Percentiles rank a stretch among this genome's conserved stretches.
Conservation (phyloP, 768 basidiomycete species). For the Guyanaporus albipodus region DNA sequence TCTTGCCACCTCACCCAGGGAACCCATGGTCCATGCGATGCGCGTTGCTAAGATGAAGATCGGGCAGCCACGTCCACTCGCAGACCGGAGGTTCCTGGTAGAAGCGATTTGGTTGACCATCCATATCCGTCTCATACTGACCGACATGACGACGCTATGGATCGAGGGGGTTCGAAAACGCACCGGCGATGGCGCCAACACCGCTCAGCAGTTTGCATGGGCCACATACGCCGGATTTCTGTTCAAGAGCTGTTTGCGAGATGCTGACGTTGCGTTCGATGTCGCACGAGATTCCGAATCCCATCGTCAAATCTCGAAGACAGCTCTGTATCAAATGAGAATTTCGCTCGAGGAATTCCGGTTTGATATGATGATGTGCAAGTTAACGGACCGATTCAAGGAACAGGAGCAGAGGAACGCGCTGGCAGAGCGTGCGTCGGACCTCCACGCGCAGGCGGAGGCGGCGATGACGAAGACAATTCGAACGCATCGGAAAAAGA, state of each 20-base stretch:
- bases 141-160: conserved; percentile 41
- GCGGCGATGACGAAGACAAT: conserved; percentile 4
- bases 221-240: conserved; percentile 45
- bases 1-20: conserved; percentile 34
- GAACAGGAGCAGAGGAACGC: conserved; percentile 15
- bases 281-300: conserved; percentile 49
- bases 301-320: conserved; percentile 49
- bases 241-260: conserved; percentile 41
- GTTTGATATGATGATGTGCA: conserved; percentile 40
- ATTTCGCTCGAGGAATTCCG: conserved; percentile 47
- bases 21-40: conserved; percentile 49
- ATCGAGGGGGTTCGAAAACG: conserved; percentile 32
- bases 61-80: conserved; percentile 54
- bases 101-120: conserved; percentile 58
- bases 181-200: conserved; percentile 15
- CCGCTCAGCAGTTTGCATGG: conserved; percentile 40
- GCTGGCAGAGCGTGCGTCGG: conserved; percentile 20
- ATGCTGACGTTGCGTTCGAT: conserved; percentile 42
- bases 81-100: conserved; percentile 55
- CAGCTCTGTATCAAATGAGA: conserved; percentile 41
- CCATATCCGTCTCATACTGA: conserved; percentile 49
- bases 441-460: conserved; percentile 7
- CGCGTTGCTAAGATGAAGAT: conserved; percentile 47
- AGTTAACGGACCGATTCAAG: conserved; percentile 14
- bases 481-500: conserved; percentile 23